Evolutionary conservation across 2,329 filamentous ascomycete species (phyloP).

Genomic region (Ceratocystis harringtonii): DNA sequence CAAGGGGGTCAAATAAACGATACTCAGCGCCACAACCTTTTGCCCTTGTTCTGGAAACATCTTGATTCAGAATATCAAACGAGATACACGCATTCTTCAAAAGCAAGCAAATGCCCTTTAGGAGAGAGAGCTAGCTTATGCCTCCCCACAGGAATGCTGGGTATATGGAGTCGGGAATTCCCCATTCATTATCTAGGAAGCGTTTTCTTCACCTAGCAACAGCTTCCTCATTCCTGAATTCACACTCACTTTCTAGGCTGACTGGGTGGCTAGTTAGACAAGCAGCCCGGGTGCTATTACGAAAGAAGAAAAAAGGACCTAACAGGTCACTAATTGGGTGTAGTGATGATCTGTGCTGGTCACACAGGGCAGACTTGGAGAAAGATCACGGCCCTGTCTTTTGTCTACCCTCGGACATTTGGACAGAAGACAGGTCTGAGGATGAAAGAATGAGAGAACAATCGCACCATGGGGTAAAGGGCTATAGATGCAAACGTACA

Average conservation of each 20-base stretch:
- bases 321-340: not conserved
- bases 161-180: not conserved
- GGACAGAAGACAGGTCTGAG: not conserved
- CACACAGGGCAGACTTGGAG: not conserved
- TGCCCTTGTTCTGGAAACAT: not conserved
- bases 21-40: not conserved
- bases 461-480: not conserved
- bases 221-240: not conserved
- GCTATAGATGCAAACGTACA: not conserved
- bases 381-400: not conserved
- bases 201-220: not conserved
- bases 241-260: not conserved
- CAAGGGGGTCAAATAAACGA: not conserved
- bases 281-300: not conserved
- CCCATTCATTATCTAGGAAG: not conserved
- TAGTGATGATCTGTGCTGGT: not conserved
- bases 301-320: not conserved
- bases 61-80: not conserved
- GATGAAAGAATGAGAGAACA: not conserved
- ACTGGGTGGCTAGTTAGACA: not conserved
- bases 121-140: no score
- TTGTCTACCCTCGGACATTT: not conserved
- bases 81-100: constrained; percentile 5
- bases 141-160: not conserved
- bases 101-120: not conserved